Base-by-base conservation (phyloP, 2,329 filamentous ascomycete genomes). In the Exserohilum rostratum region DNA sequence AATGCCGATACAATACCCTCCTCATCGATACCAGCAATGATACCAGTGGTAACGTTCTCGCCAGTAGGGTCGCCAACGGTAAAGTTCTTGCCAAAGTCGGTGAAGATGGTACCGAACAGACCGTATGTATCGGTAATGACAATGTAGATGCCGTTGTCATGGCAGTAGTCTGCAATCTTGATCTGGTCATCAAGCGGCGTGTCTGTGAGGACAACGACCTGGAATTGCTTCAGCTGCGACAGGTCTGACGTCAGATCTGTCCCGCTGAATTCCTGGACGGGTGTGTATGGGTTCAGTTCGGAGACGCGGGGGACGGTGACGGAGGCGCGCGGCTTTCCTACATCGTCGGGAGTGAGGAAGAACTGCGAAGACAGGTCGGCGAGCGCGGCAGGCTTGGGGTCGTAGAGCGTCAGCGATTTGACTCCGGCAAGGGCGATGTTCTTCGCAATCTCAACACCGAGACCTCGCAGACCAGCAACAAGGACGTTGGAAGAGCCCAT, bases 391-490 rank as follows among this genome's bases (percentile, higher is more conserved):
- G 91, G 91, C 43, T 88, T 86, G 42, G 95, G 93, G 74, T 99
- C 95, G 81, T 92, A 91, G 50, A 99, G 85, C 1, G 93, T 95
- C 65, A 99, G 81, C 72, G 93, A 97, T 84, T 99, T 99, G 79
- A 99, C 95, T 75, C 95, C 95, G 67, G 95, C 95, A 67, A 99
- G 88, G 56, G 95, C 95, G 71, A 99, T 91, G 72, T 99, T 99
- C 85, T 99, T 99, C 71, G 95, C 93, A 68, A 99, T 95, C 79
- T 99, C 95, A 51, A 97, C 93, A 80, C 95, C 95, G 35, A 99
- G 85, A 46, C 95, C 95, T 76, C 95, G 93, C 65, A 98, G 82
- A 61, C 95, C 95, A 59, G 93, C 90, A 52, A 99, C 84, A 48
- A 99, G 89, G 56, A 99, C 86, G 73, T 98, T 96, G 50, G 95